A percentile compares a stretch with the other conserved stretches of the same genome.
These are phyloP conservation scores for Inga laurina DNA, from an alignment of 306 rosid genomes.

Conservation along the genomic window DNA sequence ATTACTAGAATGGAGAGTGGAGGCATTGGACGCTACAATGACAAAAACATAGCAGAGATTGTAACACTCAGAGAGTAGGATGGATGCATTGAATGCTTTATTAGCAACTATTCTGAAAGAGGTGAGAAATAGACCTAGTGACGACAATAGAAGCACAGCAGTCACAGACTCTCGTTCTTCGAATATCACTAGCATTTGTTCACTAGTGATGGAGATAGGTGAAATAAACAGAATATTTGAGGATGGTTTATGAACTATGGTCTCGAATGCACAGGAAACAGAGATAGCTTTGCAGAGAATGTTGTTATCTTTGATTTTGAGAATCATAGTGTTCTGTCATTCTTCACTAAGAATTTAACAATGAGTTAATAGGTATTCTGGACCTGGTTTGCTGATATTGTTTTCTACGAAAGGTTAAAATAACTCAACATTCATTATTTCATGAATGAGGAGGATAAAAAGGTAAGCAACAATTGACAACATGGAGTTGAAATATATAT, in stretches of 20 bases:
- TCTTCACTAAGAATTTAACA: not conserved
- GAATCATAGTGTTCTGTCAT: not conserved
- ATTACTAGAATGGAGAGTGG: no score
- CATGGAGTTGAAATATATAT: no score
- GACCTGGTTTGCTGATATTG: not conserved
- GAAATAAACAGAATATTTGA: not conserved
- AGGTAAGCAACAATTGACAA: not conserved
- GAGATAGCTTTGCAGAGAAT: not conserved
- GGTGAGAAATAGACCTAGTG: not conserved
- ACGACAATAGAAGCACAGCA: not conserved
- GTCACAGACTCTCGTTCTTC: not conserved
- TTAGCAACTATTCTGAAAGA: no score
- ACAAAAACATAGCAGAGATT: no score
- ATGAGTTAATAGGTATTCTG: not conserved
- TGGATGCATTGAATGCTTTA: not conserved
- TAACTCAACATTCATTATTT: not conserved
- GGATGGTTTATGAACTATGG: not conserved
- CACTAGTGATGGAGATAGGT: not conserved
- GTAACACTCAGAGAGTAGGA: no score
- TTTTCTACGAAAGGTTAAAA: not conserved
- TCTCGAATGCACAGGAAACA: not conserved
- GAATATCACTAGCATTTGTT: not conserved
- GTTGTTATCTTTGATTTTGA: not conserved
- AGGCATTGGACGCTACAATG: no score
- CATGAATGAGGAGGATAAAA: constrained; percentile 15